These are phyloP conservation scores for Flaveria ramosissima DNA, from an alignment of 129 eudicot genomes.

Conservation along the genomic window DNA sequence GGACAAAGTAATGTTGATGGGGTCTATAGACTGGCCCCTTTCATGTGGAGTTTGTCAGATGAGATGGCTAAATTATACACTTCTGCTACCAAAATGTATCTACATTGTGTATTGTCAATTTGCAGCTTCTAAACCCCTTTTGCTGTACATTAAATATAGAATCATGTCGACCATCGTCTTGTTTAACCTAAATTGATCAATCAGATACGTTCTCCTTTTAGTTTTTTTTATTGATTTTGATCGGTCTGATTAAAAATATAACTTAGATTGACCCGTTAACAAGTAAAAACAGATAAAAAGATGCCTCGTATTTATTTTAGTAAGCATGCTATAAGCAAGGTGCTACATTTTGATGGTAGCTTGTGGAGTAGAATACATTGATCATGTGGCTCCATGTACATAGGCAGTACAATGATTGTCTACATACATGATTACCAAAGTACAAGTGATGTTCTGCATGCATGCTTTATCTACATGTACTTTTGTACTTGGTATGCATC, in stretches of 20 bases:
- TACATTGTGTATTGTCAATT: slow-evolving; percentile 35
- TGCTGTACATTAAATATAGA: not conserved
- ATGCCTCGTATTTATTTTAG: not conserved
- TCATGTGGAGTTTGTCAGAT: slow-evolving; percentile 85
- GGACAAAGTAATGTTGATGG: slow-evolving; percentile 73
- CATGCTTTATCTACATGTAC: slow-evolving; percentile 36
- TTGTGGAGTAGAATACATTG: slow-evolving; percentile 22
- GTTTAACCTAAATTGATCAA: not conserved
- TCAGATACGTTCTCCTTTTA: not conserved
- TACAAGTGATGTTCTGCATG: slow-evolving; percentile 37
- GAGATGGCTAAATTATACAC: slow-evolving; percentile 31
- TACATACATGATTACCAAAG: slow-evolving; percentile 38
- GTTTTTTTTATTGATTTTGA: no score
- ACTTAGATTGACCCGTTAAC: not conserved
- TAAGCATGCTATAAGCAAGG: not conserved
- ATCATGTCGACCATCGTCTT: not conserved
- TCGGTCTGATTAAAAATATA: not conserved
- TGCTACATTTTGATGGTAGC: slow-evolving; percentile 2
- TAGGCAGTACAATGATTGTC: slow-evolving; percentile 35
- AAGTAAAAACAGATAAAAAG: not conserved
- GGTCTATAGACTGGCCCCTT: slow-evolving; percentile 36
- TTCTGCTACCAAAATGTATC: slow-evolving; percentile 5
- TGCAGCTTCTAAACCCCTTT: slow-evolving; percentile 24
- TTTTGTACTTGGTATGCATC: slow-evolving; percentile 31
- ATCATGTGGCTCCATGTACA: slow-evolving; percentile 33